Base-by-base conservation (phyloP, 306 rosid species). In the Fragaria ananassa region DNA sequence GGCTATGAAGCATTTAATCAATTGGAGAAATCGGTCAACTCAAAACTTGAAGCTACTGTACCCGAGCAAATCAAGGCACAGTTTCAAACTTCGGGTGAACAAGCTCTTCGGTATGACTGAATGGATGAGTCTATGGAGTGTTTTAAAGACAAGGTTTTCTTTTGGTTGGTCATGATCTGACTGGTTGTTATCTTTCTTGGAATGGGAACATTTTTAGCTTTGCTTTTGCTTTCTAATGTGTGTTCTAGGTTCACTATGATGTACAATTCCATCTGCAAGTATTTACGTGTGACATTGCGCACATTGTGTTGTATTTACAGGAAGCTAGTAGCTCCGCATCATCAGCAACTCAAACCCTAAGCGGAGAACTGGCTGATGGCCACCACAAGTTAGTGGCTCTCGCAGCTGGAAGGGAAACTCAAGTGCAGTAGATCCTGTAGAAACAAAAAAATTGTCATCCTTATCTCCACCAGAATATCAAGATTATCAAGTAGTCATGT, bases 1-100 rank as follows among this genome's bases (percentile, higher is more conserved):
- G 89, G 97, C 74, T 97, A 95, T 31, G 35, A 31, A 31, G 35
- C 35, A 31, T 31, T 31, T 31, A 3, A 31, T 31, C 35, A 31
- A 31, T 31, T 31, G 35, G 35, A 31, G 35, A 31, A 31, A 31
- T 31, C 35, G 35, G 35, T 31, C 35, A 31, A 31, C 35, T 31
- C 35, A 31, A 31, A 31, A 31, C 35, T 31, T 63, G 99, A 95
- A 89, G 91, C 90, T 64, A 91, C 97, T 18, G 93, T 92, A 67
- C 93, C 98, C n/a, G 87, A 97, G 85, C 97, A 95, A 82, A 91
- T 92, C 74, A 97, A 95, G 89, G 97, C 93, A 8, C 99, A 92
- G 81, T 92, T 95, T 83, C 99, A 92, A 86, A 92, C 98, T 64
- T 84, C 97, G 19, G 99, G 96, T 77, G 91, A 87, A 83, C 99